phyloP scores from a whole-genome alignment of 1,284 basidiomycete species.

The Lentinula novae-zelandiae region DNA sequence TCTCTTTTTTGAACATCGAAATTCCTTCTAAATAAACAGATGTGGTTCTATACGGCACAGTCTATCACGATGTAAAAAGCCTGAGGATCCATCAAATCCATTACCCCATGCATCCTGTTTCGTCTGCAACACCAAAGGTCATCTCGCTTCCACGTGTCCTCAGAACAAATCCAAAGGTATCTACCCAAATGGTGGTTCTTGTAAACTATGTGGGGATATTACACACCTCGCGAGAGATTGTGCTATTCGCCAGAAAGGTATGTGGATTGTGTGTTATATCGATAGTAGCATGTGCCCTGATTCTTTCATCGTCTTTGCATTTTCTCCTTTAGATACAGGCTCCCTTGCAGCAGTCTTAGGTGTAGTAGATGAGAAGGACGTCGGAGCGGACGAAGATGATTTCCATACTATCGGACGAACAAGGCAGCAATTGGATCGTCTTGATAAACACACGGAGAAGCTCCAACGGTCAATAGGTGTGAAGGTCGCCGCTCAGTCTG shows the following conservation, averaged over 20 bases:
- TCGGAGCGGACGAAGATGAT: constrained; percentile 90
- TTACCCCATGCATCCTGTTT: constrained; percentile 92
- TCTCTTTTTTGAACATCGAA: too few species aligned
- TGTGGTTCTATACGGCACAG: constrained; percentile 83
- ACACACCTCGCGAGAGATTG: constrained; percentile 88
- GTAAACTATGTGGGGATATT: constrained; percentile 84
- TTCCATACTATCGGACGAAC: constrained; percentile 78
- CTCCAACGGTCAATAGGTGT: constrained; percentile 38
- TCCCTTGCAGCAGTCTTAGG: constrained; percentile 40
- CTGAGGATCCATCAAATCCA: constrained; percentile 60
- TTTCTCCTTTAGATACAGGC: constrained; percentile 23
- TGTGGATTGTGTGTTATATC: constrained; percentile 14
- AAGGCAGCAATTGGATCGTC: constrained; percentile 54
- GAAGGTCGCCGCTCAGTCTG: constrained; percentile 41
- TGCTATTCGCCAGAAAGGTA: constrained; percentile 57
- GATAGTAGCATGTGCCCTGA: constrained; percentile 23
- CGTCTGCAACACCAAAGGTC: constrained; percentile 79
- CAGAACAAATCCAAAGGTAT: constrained; percentile 79
- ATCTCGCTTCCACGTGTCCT: constrained; percentile 80
- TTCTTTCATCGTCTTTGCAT: constrained; percentile 10
- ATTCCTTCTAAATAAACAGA: too few species aligned
- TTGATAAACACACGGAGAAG: constrained; percentile 49
- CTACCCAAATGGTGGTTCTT: constrained; percentile 89
- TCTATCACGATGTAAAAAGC: constrained; percentile 73
- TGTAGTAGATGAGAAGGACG: constrained; percentile 38